Evolutionary conservation across 495 filamentous ascomycete species (phyloP).

Genomic region (Penicillium cinerascens): DNA sequence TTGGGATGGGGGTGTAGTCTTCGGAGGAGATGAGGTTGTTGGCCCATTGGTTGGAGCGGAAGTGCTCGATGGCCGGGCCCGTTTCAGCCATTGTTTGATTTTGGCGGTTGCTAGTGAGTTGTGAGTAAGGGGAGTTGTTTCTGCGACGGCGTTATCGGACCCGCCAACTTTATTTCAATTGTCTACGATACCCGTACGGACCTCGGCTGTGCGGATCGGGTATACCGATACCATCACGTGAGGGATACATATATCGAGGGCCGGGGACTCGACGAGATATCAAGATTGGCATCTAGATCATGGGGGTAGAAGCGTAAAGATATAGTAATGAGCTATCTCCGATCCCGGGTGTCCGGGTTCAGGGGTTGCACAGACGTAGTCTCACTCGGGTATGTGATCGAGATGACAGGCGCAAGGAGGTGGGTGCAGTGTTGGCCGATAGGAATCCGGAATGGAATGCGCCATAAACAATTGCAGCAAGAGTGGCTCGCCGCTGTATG

Average conservation of each 20-base stretch:
- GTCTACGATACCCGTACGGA: neutral
- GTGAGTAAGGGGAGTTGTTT: neutral
- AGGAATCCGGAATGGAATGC: conserved; percentile 25
- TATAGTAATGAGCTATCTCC: conserved; percentile 2
- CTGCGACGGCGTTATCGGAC: neutral
- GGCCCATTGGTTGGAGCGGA: conserved; percentile 24
- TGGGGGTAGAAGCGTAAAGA: neutral
- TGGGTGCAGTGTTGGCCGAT: conserved; percentile 1
- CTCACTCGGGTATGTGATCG: conserved; percentile 18
- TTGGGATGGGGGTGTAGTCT: conserved; percentile 34
- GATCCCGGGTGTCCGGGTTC: neutral
- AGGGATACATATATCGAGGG: neutral
- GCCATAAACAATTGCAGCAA: conserved; percentile 1
- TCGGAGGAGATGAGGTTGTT: conserved; percentile 27
- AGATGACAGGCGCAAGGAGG: conserved; percentile 23
- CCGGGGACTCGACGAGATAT: neutral
- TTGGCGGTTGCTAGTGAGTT: neutral
- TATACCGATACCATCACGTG: neutral
- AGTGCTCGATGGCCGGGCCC: conserved; percentile 19
- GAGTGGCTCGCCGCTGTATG: neutral
- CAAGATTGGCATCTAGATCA: neutral
- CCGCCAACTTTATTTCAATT: neutral
- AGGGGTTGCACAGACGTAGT: neutral
- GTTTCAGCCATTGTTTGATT: conserved; percentile 18
- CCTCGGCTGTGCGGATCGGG: conserved; percentile 14